Evolutionary conservation across 192 early-diverging fungal species (phyloP), one percentile per base, ranked within the genome.

Genomic region (Dissophora globulifera): DNA sequence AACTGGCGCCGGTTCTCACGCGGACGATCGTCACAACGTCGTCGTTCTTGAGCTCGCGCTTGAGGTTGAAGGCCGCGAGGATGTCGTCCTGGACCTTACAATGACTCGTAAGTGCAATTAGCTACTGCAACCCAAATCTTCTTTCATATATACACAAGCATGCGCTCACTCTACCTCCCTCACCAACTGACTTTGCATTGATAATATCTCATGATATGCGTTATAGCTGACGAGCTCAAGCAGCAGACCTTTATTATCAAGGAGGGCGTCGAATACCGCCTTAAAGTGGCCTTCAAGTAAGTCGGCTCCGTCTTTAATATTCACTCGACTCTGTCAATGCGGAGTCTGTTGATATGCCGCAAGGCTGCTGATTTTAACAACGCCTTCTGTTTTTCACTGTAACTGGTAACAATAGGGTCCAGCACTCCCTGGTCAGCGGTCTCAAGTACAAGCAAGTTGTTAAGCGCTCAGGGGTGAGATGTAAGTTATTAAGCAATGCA

Each of bases 361-460:
- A 38, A 6, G 13, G 35, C 35, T 13, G 13, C n/a, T 19, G 46
- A 48, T 23, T 20, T 26, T 25, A 30, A 12, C 25, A 13, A n/a
- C 29, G 29, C 25, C 23, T 46, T 26, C 15, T 5, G 25, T 2
- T 30, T 30, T 31, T 5, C 2, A 8, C 29, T 58, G 16, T 8
- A 9, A 17, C 35, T 1, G 30, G 30, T 22, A 17, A 9, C 9
- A 45, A 17, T 68, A 79, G 81, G 64, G 88, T 99, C 72, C 92
- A 98, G 83, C 92, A 95, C 78, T 95, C 98, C 56, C 92, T 99
- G 30, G 91, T 99, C 10, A 91, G 92, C 58, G 97, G 97, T 20
- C 86, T 99, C 57, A 97, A 94, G 82, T 98, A 96, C 84, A 75
- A 95, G 69, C 97, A 99, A 58, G 87, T 91, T 40, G 89, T 98